Evolutionary conservation across 805 yeast genomes (phyloP).

Genomic region (Candida ortonii): DNA sequence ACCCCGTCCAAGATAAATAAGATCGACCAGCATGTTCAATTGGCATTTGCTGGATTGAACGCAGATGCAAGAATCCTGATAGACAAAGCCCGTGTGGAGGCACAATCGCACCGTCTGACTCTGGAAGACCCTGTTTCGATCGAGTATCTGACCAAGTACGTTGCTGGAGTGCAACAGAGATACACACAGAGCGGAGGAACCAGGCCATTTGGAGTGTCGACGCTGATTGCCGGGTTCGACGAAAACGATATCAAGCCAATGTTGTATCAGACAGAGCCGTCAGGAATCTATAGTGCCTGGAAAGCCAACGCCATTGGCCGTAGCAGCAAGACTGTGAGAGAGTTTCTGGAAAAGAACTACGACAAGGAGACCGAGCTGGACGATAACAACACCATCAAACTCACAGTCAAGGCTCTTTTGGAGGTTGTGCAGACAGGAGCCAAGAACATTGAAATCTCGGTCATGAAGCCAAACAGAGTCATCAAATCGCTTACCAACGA

Average conservation of each 20-base stretch:
- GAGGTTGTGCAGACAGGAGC: slow-evolving; percentile 99
- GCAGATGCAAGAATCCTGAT: slow-evolving; percentile 97
- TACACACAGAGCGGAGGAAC: slow-evolving; percentile 99
- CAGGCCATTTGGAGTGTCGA: slow-evolving; percentile 95
- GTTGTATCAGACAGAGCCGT: slow-evolving; percentile 93
- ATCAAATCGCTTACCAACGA: slow-evolving; percentile 63
- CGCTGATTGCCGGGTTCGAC: slow-evolving; percentile 94
- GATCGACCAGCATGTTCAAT: slow-evolving; percentile 83
- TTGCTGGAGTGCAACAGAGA: slow-evolving; percentile 97
- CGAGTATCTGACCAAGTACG: slow-evolving; percentile 88
- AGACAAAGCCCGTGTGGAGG: slow-evolving; percentile 94
- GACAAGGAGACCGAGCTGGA: slow-evolving; percentile 50
- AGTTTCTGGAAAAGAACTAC: slow-evolving; percentile 89
- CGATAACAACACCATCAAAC: slow-evolving; percentile 69
- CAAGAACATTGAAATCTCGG: slow-evolving; percentile 88
- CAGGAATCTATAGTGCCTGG: slow-evolving; percentile 97
- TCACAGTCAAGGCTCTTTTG: slow-evolving; percentile 80
- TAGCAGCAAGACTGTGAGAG: slow-evolving; percentile 91
- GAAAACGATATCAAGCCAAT: slow-evolving; percentile 76
- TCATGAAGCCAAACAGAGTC: slow-evolving; percentile 67
- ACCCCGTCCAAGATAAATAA: slow-evolving; percentile 93
- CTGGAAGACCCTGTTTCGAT: slow-evolving; percentile 90
- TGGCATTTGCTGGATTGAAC: slow-evolving; percentile 95
- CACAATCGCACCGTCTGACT: slow-evolving; percentile 91
- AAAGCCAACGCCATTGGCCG: slow-evolving; percentile 97